phyloP scores from a whole-genome alignment of 106 monocot species.

The Allium fistulosum region DNA sequence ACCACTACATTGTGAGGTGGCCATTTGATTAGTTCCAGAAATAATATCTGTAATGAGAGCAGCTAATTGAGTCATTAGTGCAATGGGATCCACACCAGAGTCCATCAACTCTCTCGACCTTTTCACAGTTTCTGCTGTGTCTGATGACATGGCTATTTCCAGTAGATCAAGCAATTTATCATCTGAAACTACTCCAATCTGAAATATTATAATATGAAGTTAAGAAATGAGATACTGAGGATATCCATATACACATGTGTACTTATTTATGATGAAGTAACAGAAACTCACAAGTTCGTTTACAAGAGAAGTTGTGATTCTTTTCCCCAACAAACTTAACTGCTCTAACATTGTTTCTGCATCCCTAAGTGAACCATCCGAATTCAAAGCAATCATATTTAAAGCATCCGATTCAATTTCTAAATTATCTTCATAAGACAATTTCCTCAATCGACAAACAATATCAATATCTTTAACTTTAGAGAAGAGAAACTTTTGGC shows the following conservation, averaged over 20 bases:
- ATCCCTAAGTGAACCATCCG: constrained; percentile 68
- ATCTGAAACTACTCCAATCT: constrained; percentile 67
- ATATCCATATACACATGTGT: too few relatives aligned
- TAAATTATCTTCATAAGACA: constrained; percentile 52
- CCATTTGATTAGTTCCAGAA: constrained; percentile 41
- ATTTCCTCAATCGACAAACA: constrained; percentile 28
- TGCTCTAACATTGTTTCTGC: constrained; percentile 70
- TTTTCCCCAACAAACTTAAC: constrained; percentile 50
- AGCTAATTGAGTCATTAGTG: constrained; percentile 61
- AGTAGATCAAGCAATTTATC: constrained; percentile 73
- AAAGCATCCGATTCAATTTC: constrained; percentile 54
- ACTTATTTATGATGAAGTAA: neutral
- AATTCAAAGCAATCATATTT: constrained; percentile 56
- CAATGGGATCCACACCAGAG: constrained; percentile 70
- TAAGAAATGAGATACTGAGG: too few relatives aligned
- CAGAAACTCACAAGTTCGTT: constrained; percentile 56
- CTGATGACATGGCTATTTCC: constrained; percentile 63
- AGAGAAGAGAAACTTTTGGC: constrained; percentile 62
- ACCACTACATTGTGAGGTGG: constrained; percentile 16
- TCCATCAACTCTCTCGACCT: constrained; percentile 62
- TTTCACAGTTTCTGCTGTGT: constrained; percentile 61
- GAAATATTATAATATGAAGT: constrained; percentile 5
- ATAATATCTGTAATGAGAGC: constrained; percentile 66
- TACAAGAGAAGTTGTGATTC: constrained; percentile 53
- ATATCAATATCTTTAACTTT: constrained; percentile 69